These are phyloP conservation scores for Phlebiopsis flavidoalba DNA, from an alignment of 768 basidiomycete genomes.

Conservation along the genomic window DNA sequence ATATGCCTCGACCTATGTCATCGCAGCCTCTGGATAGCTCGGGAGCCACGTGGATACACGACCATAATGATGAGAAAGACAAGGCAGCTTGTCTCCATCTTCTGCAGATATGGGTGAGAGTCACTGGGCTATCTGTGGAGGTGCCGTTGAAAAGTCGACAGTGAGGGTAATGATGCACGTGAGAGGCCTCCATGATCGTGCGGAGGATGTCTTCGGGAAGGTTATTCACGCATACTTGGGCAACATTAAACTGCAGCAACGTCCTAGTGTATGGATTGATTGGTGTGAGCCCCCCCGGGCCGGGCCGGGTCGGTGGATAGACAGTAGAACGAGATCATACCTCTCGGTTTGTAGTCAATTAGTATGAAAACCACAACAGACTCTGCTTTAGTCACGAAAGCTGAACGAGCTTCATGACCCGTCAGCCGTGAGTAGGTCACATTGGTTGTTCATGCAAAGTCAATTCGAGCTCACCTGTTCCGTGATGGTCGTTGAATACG, in stretches of 20 bases:
- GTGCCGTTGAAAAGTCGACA: not conserved
- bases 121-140: not conserved
- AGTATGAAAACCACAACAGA: not conserved
- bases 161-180: not conserved
- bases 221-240: not conserved
- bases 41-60: not conserved
- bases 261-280: not conserved
- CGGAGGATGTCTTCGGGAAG: not conserved
- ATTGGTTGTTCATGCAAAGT: no score
- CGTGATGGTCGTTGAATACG: not conserved
- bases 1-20: not conserved
- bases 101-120: not conserved
- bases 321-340: not conserved
- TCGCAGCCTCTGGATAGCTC: not conserved
- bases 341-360: not conserved
- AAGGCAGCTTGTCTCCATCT: not conserved
- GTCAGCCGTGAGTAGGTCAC: no score
- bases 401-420: no score
- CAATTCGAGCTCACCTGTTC: not conserved
- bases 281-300: not conserved
- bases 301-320: not conserved
- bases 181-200: not conserved
- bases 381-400: not conserved
- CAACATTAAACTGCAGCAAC: not conserved
- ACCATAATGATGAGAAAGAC: not conserved